Conservation (phyloP, 495 filamentous ascomycete genomes). For the Halenospora varia region DNA sequence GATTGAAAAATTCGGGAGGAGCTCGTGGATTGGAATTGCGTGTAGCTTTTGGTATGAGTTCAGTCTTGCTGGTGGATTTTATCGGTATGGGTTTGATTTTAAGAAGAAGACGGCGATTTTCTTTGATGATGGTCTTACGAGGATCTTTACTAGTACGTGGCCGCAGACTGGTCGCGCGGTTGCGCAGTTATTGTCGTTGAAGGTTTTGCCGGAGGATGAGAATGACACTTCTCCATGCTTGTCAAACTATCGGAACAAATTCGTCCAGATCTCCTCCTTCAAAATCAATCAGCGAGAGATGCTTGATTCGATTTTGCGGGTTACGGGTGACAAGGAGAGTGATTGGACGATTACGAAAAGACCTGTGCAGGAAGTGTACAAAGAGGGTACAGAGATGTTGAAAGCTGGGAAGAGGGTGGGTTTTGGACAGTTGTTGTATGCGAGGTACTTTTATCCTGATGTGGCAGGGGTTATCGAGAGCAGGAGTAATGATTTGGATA, state of each 20-base stretch:
- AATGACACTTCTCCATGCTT: slow-evolving; percentile 19
- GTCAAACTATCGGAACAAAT: slow-evolving; percentile 32
- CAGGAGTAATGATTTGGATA: slow-evolving; percentile 34
- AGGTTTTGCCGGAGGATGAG: slow-evolving; percentile 38
- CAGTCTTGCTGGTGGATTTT: slow-evolving; percentile 20
- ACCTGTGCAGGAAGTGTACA: slow-evolving; percentile 36
- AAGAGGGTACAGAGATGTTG: slow-evolving; percentile 35
- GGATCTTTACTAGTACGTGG: slow-evolving; percentile 36
- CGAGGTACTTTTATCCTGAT: slow-evolving; percentile 44
- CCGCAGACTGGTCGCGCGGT: slow-evolving; percentile 39
- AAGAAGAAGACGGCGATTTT: slow-evolving; percentile 24
- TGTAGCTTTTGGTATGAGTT: slow-evolving; percentile 47
- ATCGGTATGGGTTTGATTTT: slow-evolving; percentile 34
- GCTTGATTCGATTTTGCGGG: slow-evolving; percentile 43
- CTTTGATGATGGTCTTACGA: slow-evolving; percentile 29
- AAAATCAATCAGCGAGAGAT: slow-evolving; percentile 42
- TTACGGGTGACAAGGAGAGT: slow-evolving; percentile 41
- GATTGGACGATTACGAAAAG: slow-evolving; percentile 57
- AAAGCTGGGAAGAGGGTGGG: slow-evolving; percentile 37
- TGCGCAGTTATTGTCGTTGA: slow-evolving; percentile 34
- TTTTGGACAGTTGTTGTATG: slow-evolving; percentile 51
- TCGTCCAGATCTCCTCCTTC: slow-evolving; percentile 38
- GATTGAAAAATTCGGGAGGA: slow-evolving; percentile 40
- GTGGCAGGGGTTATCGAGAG: slow-evolving; percentile 39
- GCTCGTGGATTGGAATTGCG: slow-evolving; percentile 42